Evolutionary conservation across 495 filamentous ascomycete species (phyloP), one percentile per base, ranked within the genome.

Genomic region (Parachaetomium inaequale): DNA sequence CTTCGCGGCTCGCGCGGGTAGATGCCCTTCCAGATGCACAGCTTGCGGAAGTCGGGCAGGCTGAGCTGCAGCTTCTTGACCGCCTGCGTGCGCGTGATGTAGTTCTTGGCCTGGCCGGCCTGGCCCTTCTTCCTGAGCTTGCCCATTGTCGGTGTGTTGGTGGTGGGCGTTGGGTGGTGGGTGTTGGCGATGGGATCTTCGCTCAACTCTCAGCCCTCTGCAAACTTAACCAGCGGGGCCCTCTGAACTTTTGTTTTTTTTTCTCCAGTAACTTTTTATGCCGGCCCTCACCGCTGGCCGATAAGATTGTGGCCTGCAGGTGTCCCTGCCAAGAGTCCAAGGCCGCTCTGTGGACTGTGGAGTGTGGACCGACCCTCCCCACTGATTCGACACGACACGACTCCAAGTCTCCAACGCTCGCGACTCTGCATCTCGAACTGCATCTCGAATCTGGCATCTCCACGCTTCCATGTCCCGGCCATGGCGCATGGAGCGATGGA

Each of bases 1-100:
- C 87, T 96, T 58, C 94, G 83, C 40, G 94, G 94, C 79, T 98
- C 95, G 72, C 94, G 87, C 61, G 94, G 94, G 75, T 97, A 98
- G 63, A 98, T 98, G 67, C 94, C 94, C 79, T 98, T 98, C 85
- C 96, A 98, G 69, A 98, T 98, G 76, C 94, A 98, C 73, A 98
- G 83, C 72, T 95, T 88, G 75, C 94, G 87, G 78, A 98, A 98
- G 77, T 98, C 95, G 42, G 92, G 92, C 55, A 98, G 84, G 65
- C 91, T 95, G 73, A 98, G 90, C 77, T 98, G 94, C 63, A 98
- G 88, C 81, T 98, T 98, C 67, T 92, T 89, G 64, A 98, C 92
- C 17, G 95, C 94, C 75, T 96, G 92, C 3, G 92, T 96, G 75
- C 94, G 85, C 50, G 93, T 97, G 65, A 98, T 93, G 81, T 92